Percentiles rank a stretch among this genome's conserved stretches.
These are phyloP conservation scores for Sequoiadendron giganteum DNA, from an alignment of 75 land plant species.

Conservation along the genomic window DNA sequence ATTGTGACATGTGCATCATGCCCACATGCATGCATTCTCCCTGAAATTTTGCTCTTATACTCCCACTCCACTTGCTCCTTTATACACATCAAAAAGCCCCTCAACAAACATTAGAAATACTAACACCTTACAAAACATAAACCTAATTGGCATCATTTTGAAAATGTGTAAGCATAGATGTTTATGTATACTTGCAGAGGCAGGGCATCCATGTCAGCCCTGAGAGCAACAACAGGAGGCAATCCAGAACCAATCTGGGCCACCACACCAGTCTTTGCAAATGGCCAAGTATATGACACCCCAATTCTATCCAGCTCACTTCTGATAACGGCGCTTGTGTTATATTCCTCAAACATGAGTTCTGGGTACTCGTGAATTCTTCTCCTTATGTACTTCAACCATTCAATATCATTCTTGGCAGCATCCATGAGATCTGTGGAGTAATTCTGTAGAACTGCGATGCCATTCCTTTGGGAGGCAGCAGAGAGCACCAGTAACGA, in stretches of 20 bases:
- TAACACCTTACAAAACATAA: not conserved
- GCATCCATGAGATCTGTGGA: not conserved
- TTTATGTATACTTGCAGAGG: constrained; percentile 24
- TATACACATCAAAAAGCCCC: not conserved
- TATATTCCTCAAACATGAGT: constrained; percentile 23
- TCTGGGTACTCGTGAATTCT: constrained; percentile 36
- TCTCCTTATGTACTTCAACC: constrained; percentile 22
- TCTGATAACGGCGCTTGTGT: constrained; percentile 25
- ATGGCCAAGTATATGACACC: constrained; percentile 22
- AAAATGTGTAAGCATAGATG: not conserved
- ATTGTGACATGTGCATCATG: constrained; percentile 86
- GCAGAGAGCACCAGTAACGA: not conserved
- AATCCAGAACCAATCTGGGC: constrained; percentile 28
- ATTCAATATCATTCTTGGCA: not conserved
- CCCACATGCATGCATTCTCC: constrained; percentile 87
- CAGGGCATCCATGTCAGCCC: constrained; percentile 48
- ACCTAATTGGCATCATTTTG: not conserved
- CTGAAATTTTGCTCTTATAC: constrained; percentile 67
- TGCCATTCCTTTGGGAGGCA: not conserved
- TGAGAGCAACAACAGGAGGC: constrained; percentile 31
- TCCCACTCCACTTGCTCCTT: constrained; percentile 88
- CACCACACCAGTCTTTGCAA: constrained; percentile 31
- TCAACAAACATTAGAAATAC: not conserved
- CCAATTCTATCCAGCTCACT: constrained; percentile 31
- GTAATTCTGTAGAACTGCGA: not conserved